These are phyloP conservation scores for Phytophthora lateralis DNA, from an alignment of 352 stramenopile genomes.

Conservation along the genomic window DNA sequence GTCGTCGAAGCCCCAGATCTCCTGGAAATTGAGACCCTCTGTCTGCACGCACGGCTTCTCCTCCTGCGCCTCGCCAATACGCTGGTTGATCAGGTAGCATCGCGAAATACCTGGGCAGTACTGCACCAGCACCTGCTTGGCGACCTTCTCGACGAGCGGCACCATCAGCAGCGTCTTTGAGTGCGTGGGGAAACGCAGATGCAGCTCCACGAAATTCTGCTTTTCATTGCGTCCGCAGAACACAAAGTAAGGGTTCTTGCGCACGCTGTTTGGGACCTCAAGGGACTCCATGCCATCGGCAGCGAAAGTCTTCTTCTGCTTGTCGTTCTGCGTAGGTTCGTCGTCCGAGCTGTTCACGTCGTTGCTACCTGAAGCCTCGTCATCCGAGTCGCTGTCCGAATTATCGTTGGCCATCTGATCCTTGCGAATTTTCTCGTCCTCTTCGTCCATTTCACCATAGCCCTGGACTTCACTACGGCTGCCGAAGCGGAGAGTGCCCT, in stretches of 20 bases:
- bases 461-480: constrained; percentile 78
- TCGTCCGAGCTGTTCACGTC: constrained; percentile 36
- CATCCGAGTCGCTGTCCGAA: constrained; percentile 61
- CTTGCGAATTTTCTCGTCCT: constrained; percentile 89
- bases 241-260: constrained; percentile 90
- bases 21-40: constrained; percentile 98
- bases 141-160: constrained; percentile 87
- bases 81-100: constrained; percentile 91
- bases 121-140: constrained; percentile 86
- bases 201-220: constrained; percentile 84
- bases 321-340: constrained; percentile 42
- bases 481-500: constrained; percentile 88
- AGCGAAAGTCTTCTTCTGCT: constrained; percentile 47
- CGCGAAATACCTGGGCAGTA: constrained; percentile 88
- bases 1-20: constrained; percentile 95
- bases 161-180: constrained; percentile 91
- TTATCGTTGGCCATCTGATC: constrained; percentile 62
- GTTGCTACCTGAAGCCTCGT: constrained; percentile 46
- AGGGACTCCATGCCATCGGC: constrained; percentile 72
- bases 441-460: constrained; percentile 94
- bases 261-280: constrained; percentile 72
- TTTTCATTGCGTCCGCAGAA: constrained; percentile 81
- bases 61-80: constrained; percentile 74
- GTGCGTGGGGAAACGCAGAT: constrained; percentile 88
- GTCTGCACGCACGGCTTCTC: constrained; percentile 91